Conservation (phyloP, 768 basidiomycete species). For the Russula lepida region DNA sequence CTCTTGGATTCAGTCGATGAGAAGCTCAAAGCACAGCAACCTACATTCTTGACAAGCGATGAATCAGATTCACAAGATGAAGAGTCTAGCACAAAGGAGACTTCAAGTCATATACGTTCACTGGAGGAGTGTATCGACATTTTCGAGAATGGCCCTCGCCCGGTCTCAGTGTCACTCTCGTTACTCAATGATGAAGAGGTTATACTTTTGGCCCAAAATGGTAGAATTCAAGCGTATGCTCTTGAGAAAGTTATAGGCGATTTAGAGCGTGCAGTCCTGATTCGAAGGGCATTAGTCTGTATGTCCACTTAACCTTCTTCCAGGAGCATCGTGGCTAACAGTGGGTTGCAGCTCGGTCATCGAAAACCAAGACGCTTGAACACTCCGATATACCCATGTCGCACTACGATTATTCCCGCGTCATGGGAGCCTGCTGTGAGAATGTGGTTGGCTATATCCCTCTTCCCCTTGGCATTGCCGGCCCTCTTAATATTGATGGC, state of each 20-base stretch:
- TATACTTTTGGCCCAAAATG: constrained; percentile 76
- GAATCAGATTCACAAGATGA: constrained; percentile 23
- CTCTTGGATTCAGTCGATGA: constrained; percentile 51
- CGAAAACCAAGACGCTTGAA: constrained; percentile 77
- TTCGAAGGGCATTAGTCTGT: constrained; percentile 89
- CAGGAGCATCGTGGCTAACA: constrained; percentile 1
- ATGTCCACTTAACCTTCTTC: constrained; percentile 30
- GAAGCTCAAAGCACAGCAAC: constrained; percentile 35
- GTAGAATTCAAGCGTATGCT: constrained; percentile 92
- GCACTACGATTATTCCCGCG: constrained; percentile 88
- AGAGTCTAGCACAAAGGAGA: constrained; percentile 14
- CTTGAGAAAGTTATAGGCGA: constrained; percentile 92
- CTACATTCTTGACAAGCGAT: constrained; percentile 21
- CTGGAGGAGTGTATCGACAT: constrained; percentile 74
- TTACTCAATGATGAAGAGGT: constrained; percentile 88
- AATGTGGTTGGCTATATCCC: constrained; percentile 98
- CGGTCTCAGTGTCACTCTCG: constrained; percentile 46
- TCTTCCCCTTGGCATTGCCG: constrained; percentile 91
- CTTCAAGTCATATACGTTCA: constrained; percentile 34
- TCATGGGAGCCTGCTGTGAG: constrained; percentile 96
- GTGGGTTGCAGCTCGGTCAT: constrained; percentile 60
- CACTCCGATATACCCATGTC: constrained; percentile 70
- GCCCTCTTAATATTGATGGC: constrained; percentile 88
- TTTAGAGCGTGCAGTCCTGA: constrained; percentile 74
- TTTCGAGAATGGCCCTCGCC: constrained; percentile 64